Conservation (phyloP, 495 filamentous ascomycete species). For the Penicillium coffeae region DNA sequence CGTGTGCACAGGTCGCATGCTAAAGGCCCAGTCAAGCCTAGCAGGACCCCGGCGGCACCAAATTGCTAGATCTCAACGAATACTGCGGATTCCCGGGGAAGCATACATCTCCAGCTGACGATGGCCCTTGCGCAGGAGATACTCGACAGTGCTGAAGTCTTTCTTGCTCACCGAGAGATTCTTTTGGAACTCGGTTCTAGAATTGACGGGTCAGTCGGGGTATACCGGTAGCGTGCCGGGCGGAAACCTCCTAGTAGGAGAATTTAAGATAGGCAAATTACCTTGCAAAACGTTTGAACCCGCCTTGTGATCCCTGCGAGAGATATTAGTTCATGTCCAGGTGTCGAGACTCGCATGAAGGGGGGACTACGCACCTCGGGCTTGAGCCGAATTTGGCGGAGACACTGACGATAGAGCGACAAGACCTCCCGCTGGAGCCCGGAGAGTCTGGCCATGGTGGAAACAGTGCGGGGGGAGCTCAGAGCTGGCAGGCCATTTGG, state of each 20-base stretch:
- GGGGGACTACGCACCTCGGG: constrained; percentile 54
- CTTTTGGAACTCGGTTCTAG: constrained; percentile 73
- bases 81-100: constrained; percentile 77
- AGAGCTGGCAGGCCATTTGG: constrained; percentile 4
- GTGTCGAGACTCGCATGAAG: background rate
- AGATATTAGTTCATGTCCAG: background rate
- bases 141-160: constrained; percentile 86
- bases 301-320: constrained; percentile 44
- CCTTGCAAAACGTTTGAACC: constrained; percentile 56
- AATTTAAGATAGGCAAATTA: constrained; percentile 30
- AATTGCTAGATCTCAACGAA: constrained; percentile 41
- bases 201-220: constrained; percentile 11
- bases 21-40: too few relatives aligned
- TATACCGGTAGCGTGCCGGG: constrained; percentile 2
- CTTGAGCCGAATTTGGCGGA: constrained; percentile 77
- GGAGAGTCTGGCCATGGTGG: constrained; percentile 55
- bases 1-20: too few relatives aligned
- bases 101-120: constrained; percentile 85
- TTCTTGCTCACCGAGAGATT: constrained; percentile 70
- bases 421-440: constrained; percentile 91
- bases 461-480: constrained; percentile 1
- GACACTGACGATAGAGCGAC: constrained; percentile 77
- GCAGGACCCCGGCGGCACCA: too few relatives aligned
- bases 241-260: constrained; percentile 7
- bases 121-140: constrained; percentile 76